Evolutionary conservation across 148 eudicot species (phyloP).

Genomic region (Mesembryanthemum crystallinum): DNA sequence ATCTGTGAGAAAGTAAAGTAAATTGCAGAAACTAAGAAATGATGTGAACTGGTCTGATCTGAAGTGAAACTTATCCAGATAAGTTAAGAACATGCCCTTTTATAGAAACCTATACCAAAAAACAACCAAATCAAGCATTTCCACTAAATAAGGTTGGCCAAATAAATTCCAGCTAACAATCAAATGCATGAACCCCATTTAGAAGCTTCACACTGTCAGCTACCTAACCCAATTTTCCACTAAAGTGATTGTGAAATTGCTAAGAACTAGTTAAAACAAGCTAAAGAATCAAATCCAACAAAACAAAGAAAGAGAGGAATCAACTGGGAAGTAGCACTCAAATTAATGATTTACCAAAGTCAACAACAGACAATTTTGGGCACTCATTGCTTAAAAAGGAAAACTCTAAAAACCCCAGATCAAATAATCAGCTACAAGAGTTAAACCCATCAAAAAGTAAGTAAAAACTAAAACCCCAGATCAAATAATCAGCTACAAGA

Average conservation of each 20-base stretch:
- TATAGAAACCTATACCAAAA: background rate
- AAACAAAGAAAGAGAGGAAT: background rate
- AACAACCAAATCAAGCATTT: background rate
- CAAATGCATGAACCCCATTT: background rate
- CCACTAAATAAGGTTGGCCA: background rate
- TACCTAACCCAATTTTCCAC: background rate
- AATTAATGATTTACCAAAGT: too few species aligned
- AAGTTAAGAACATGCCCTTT: too few species aligned
- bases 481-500: background rate
- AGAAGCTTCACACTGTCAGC: background rate
- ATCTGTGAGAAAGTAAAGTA: too few species aligned
- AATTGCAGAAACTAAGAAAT: too few species aligned
- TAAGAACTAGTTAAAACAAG: background rate
- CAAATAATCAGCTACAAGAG: too few species aligned
- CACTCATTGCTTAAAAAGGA: too few species aligned
- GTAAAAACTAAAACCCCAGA: background rate
- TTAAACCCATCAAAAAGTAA: background rate
- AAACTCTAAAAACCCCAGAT: background rate
- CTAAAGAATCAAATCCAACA: background rate
- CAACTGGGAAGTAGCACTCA: background rate
- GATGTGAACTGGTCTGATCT: too few species aligned
- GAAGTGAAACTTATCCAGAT: too few species aligned
- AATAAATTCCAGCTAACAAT: background rate
- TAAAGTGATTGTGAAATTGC: background rate
- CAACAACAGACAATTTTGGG: too few species aligned